These are phyloP conservation scores for Backusella westeae DNA, from an alignment of 192 early-diverging fungal species.

Conservation along the genomic window DNA sequence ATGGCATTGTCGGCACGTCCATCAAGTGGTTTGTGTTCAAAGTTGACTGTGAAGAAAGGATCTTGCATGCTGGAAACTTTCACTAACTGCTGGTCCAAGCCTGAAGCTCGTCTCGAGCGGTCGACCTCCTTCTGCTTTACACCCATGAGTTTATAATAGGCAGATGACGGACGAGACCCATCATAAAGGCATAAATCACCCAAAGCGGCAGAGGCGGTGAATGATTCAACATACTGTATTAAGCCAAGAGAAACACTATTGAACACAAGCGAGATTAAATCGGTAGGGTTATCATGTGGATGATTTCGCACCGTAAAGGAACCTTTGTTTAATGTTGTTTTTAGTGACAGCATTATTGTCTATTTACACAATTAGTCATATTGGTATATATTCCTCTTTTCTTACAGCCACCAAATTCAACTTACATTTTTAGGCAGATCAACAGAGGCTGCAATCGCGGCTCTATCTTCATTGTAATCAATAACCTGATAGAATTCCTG, in stretches of 20 bases:
- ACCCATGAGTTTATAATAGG: slow-evolving; percentile 53
- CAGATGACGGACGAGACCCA: slow-evolving; percentile 53
- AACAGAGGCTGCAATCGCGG: slow-evolving; percentile 49
- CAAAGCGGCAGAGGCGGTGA: slow-evolving; percentile 53
- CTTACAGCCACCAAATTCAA: background rate
- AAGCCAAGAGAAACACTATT: slow-evolving; percentile 59
- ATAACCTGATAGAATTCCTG: slow-evolving; percentile 92
- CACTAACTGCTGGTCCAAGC: slow-evolving; percentile 11
- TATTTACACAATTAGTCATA: slow-evolving; percentile 31
- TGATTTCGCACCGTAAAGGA: slow-evolving; percentile 76
- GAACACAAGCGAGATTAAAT: slow-evolving; percentile 62
- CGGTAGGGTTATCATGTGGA: slow-evolving; percentile 41
- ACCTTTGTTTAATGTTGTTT: slow-evolving; percentile 70
- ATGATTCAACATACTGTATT: slow-evolving; percentile 51
- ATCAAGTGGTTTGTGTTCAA: slow-evolving; percentile 92
- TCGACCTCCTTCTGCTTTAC: slow-evolving; percentile 46
- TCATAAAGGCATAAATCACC: slow-evolving; percentile 65
- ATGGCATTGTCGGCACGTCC: slow-evolving; percentile 83
- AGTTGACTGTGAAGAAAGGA: slow-evolving; percentile 71
- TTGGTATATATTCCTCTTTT: background rate
- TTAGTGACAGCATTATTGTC: slow-evolving; percentile 58
- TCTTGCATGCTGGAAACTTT: slow-evolving; percentile 18
- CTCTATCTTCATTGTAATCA: slow-evolving; percentile 82
- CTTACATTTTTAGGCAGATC: slow-evolving; percentile 63
- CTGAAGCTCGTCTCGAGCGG: background rate